Evolutionary conservation across 495 filamentous ascomycete genomes (phyloP).

Genomic region (Terfezia boudieri): DNA sequence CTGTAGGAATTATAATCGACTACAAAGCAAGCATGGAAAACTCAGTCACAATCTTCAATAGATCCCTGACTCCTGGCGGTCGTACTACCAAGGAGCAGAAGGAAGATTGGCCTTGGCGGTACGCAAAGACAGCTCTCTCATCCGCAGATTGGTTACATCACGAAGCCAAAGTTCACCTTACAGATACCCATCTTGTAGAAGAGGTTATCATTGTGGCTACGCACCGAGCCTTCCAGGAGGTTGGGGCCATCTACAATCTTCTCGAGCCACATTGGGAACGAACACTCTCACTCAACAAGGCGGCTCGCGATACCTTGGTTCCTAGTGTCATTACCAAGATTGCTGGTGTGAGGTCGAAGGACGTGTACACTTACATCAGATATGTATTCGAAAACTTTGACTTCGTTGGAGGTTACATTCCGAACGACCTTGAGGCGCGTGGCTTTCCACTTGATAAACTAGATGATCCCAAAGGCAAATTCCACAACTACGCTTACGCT

Average conservation of each 20-base stretch:
- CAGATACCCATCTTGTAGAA: conserved; percentile 26
- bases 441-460: conserved; percentile 21
- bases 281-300: conserved; percentile 28
- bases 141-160: conserved; percentile 28
- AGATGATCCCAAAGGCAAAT: conserved; percentile 14
- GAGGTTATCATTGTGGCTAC: conserved; percentile 27
- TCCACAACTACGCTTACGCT: conserved; percentile 28
- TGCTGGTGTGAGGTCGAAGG: conserved; percentile 20
- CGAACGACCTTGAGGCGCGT: conserved; percentile 24
- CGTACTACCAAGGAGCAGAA: conserved; percentile 14
- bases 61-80: conserved; percentile 20
- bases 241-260: conserved; percentile 23
- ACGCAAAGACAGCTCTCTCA: conserved; percentile 29
- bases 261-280: conserved; percentile 29
- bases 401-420: conserved; percentile 24
- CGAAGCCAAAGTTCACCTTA: conserved; percentile 26
- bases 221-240: conserved; percentile 21
- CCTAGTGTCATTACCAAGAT: conserved; percentile 23
- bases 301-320: conserved; percentile 24
- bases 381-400: conserved; percentile 23
- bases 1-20: conserved; percentile 26
- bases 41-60: conserved; percentile 28
- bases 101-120: conserved; percentile 29
- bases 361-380: conserved; percentile 17
- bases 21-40: conserved; percentile 23